phyloP scores from a whole-genome alignment of 2,329 filamentous ascomycete species.

The Tothia fuscella region DNA sequence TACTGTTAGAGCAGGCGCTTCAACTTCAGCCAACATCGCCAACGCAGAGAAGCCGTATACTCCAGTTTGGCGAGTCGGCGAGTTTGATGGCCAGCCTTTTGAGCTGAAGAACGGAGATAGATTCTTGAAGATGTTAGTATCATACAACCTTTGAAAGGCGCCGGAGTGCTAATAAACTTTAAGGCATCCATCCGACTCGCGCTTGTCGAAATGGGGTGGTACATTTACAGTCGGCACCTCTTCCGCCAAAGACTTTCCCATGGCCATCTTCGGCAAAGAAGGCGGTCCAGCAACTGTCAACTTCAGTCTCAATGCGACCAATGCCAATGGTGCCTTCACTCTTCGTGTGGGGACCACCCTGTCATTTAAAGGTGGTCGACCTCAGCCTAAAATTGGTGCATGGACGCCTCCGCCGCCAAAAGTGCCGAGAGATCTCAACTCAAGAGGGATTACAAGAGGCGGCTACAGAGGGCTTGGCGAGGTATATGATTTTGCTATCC shows the following conservation, averaged over 20 bases:
- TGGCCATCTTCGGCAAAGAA: conserved; percentile 51
- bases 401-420: conserved; percentile 38
- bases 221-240: conserved; percentile 52
- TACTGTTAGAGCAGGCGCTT: conserved; percentile 37
- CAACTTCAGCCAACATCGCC: conserved; percentile 39
- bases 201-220: conserved; percentile 49
- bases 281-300: conserved; percentile 50
- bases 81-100: conserved; percentile 47
- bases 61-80: conserved; percentile 52
- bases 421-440: conserved; percentile 51
- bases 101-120: conserved; percentile 57
- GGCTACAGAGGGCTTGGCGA: conserved; percentile 53
- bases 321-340: conserved; percentile 41
- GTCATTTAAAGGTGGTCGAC: conserved; percentile 47
- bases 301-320: conserved; percentile 41
- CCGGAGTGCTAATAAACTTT: conserved; percentile 35
- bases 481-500: conserved; percentile 50
- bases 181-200: conserved; percentile 55
- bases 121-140: conserved; percentile 6
- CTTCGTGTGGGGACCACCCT: conserved; percentile 55
- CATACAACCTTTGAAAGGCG: neutral
- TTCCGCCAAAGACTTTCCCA: conserved; percentile 43
- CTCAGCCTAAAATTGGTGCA: conserved; percentile 44
- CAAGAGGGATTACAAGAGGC: conserved; percentile 52
- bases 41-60: conserved; percentile 36